Conservation (phyloP, 768 basidiomycete genomes). For the Suillus hirtellus region DNA sequence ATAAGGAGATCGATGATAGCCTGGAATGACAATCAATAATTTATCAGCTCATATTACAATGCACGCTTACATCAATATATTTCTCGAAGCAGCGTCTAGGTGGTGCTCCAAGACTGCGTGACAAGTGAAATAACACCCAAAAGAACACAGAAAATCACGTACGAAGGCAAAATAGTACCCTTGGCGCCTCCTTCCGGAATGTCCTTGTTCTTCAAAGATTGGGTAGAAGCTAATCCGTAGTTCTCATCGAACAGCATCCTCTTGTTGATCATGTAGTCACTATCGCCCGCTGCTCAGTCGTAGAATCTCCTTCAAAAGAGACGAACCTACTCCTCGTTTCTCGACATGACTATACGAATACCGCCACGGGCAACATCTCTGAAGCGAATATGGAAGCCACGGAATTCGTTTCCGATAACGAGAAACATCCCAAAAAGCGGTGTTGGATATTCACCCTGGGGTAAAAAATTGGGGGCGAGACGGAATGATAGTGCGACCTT, state of each 20-base stretch:
- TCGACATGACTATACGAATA: slow-evolving; percentile 90
- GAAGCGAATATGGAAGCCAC: slow-evolving; percentile 94
- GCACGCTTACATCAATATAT: slow-evolving; percentile 81
- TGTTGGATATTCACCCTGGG: slow-evolving; percentile 92
- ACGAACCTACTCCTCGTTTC: slow-evolving; percentile 79
- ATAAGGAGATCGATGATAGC: slow-evolving; percentile 92
- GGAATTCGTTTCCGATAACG: slow-evolving; percentile 89
- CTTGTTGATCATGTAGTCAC: slow-evolving; percentile 96
- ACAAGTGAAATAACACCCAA: neutral
- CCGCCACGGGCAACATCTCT: slow-evolving; percentile 97
- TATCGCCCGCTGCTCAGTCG: slow-evolving; percentile 25
- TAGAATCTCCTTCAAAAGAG: neutral
- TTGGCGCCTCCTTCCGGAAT: slow-evolving; percentile 98
- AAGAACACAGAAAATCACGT: slow-evolving; percentile 28
- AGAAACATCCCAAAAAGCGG: slow-evolving; percentile 95
- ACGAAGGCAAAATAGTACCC: slow-evolving; percentile 94
- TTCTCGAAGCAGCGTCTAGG: slow-evolving; percentile 94
- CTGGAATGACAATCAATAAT: slow-evolving; percentile 37
- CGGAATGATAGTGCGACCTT: slow-evolving; percentile 98
- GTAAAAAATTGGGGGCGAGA: slow-evolving; percentile 87
- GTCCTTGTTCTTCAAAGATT: slow-evolving; percentile 96
- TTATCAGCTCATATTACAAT: slow-evolving; percentile 10
- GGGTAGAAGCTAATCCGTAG: slow-evolving; percentile 92
- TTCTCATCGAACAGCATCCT: slow-evolving; percentile 96
- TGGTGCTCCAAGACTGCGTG: slow-evolving; percentile 69